Evolutionary conservation across 495 filamentous ascomycete species (phyloP), one percentile per base, ranked within the genome.

Genomic region (Talaromyces stipitatus): DNA sequence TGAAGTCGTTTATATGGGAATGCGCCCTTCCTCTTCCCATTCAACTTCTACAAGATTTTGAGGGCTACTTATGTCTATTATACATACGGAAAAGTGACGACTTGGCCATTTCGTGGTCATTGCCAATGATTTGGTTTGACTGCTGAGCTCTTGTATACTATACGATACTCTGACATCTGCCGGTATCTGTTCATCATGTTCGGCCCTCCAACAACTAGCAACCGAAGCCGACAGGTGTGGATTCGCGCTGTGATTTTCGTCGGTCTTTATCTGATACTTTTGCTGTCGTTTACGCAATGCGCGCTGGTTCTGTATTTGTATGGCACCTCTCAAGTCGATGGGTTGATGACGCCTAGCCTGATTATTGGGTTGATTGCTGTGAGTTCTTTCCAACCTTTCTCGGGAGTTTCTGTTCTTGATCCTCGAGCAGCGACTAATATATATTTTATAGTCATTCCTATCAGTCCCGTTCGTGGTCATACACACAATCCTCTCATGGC

Each of bases 401-500:
- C n/a, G n/a, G n/a, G 30, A 33, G 12, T 22, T 16, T 47, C 2
- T 26, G 43, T 47, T 24, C 10, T 5, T n/a, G n/a, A n/a, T n/a
- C n/a, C n/a, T n/a, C n/a, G n/a, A n/a, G n/a, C n/a, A n/a, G n/a
- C n/a, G 16, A 9, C 20, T 47, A 3, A 48, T 24, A 11, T 48
- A 23, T 18, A 24, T 48, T 6, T 6, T 65, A 4, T 43, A 77
- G 74, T 73, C 72, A 5, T 72, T 74, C 50, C 58, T 74, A 11
- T 71, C 72, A 0, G 62, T 76, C 1, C 70, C 74, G 0, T 65
- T 76, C 14, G 65, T 72, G 3, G 61, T 62, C n/a, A 62, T 77
- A 3, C 74, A 77, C 29, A 76, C 71, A 50, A 54, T 77, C 20
- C 72, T 77, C 33, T 71, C 72, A 2, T 76, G 72, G 72, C 74